Evolutionary conservation across 75 land plant genomes (phyloP).

Genomic region (Pinus taeda): DNA sequence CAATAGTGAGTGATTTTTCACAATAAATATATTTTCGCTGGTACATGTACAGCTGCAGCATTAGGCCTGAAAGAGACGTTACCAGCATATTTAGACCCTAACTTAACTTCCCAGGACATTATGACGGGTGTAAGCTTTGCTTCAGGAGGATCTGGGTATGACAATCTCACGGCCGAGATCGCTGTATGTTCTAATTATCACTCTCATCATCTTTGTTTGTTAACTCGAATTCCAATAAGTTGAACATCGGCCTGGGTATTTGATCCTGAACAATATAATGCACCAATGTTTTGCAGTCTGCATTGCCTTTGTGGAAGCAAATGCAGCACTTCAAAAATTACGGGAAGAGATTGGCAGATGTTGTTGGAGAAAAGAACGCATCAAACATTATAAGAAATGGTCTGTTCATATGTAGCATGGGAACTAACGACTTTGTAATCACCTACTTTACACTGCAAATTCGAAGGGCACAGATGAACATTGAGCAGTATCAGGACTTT

Average conservation of each 20-base stretch:
- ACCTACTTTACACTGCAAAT: slow-evolving; percentile 13
- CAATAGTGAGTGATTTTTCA: not conserved
- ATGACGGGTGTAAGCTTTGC: slow-evolving; percentile 56
- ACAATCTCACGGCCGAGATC: slow-evolving; percentile 31
- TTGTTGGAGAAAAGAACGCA: slow-evolving; percentile 41
- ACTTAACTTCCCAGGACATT: slow-evolving; percentile 26
- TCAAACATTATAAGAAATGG: slow-evolving; percentile 27
- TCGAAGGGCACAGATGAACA: slow-evolving; percentile 11
- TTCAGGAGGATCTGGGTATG: slow-evolving; percentile 54
- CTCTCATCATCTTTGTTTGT: not conserved
- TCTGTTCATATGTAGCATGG: slow-evolving; percentile 52
- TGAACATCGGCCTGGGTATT: not conserved
- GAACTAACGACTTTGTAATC: slow-evolving; percentile 63
- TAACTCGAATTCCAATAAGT: not conserved
- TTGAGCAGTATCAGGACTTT: slow-evolving; percentile 38
- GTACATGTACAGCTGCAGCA: slow-evolving; percentile 4
- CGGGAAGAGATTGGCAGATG: slow-evolving; percentile 21
- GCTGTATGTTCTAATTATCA: slow-evolving; percentile 22
- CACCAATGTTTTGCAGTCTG: slow-evolving; percentile 28
- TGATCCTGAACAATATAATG: no score
- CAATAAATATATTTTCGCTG: no score
- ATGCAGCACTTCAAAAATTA: slow-evolving; percentile 58
- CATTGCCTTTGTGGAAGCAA: slow-evolving; percentile 53
- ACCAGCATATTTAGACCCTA: slow-evolving; percentile 48
- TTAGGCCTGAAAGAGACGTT: slow-evolving; percentile 20